Percentiles rank a stretch among this genome's conserved stretches.
Conservation (phyloP, 371 early-diverging fungal species). For the Actinomucor elegans region DNA sequence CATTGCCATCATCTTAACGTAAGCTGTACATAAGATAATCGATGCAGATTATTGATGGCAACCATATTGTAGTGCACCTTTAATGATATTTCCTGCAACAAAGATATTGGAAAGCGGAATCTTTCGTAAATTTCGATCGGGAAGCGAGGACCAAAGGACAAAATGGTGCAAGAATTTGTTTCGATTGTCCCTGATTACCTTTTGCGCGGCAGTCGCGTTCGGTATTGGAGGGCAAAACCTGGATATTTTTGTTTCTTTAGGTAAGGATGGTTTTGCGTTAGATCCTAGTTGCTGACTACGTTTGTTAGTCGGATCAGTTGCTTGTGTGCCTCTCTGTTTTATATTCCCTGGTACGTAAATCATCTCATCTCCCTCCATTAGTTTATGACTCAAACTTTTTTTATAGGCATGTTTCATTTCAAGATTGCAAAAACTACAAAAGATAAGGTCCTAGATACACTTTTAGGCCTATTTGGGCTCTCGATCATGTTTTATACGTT, state of each 20-base stretch:
- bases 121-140: conserved; percentile 36
- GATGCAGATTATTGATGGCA: neutral
- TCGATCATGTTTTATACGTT: conserved; percentile 49
- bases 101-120: conserved; percentile 66
- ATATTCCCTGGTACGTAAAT: conserved; percentile 56
- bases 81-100: conserved; percentile 75
- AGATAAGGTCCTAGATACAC: conserved; percentile 32
- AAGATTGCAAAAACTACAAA: conserved; percentile 36
- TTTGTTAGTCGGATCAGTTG: conserved; percentile 38
- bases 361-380: too few species aligned
- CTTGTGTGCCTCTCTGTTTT: conserved; percentile 59
- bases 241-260: conserved; percentile 68
- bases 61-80: conserved; percentile 42
- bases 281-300: neutral
- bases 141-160: conserved; percentile 29
- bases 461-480: conserved; percentile 51
- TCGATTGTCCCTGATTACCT: conserved; percentile 44
- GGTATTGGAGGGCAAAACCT: conserved; percentile 62
- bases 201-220: conserved; percentile 60
- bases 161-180: conserved; percentile 74
- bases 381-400: too few species aligned
- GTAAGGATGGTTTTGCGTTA: neutral
- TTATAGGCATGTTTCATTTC: conserved; percentile 57
- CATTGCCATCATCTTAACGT: conserved; percentile 71
- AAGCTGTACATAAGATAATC: conserved; percentile 16